Conservation (phyloP, 768 basidiomycete genomes). For the Leccinum arenicola region DNA sequence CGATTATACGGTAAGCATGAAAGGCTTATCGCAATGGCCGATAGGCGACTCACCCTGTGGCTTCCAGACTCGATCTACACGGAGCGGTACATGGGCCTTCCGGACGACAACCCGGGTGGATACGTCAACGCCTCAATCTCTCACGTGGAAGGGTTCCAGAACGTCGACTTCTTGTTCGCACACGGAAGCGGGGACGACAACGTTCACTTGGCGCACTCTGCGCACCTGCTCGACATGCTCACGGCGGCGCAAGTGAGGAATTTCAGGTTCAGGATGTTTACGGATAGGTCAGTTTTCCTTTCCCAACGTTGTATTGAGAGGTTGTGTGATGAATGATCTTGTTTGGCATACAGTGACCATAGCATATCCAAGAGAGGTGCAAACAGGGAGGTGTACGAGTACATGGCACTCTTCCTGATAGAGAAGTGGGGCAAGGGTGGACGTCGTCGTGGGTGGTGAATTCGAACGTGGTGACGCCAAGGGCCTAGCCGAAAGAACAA, state of each 20-base stretch:
- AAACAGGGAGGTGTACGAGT: constrained; percentile 82
- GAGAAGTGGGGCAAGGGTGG: constrained; percentile 95
- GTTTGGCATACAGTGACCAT: constrained; percentile 62
- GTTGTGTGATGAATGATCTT: constrained; percentile 7
- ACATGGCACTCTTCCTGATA: constrained; percentile 75
- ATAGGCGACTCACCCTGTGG: constrained; percentile 1
- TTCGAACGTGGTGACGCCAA: neutral
- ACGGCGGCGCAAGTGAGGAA: constrained; percentile 69
- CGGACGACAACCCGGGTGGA: constrained; percentile 74
- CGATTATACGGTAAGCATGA: constrained; percentile 60
- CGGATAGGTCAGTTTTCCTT: constrained; percentile 70
- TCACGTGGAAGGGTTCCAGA: constrained; percentile 82
- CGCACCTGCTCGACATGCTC: constrained; percentile 90
- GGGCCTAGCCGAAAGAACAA: neutral
- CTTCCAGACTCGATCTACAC: constrained; percentile 88
- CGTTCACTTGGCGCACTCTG: constrained; percentile 91
- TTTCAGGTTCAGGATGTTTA: constrained; percentile 93
- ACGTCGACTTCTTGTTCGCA: constrained; percentile 78
- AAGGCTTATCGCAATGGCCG: neutral
- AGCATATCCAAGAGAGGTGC: constrained; percentile 71
- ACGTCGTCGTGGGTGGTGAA: constrained; percentile 57
- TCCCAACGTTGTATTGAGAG: neutral
- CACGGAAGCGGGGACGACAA: constrained; percentile 98
- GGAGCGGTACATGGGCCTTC: constrained; percentile 93
- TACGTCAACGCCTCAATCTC: constrained; percentile 88